phyloP scores from a whole-genome alignment of 2,329 filamentous ascomycete genomes.

The Colletotrichum plurivorum region DNA sequence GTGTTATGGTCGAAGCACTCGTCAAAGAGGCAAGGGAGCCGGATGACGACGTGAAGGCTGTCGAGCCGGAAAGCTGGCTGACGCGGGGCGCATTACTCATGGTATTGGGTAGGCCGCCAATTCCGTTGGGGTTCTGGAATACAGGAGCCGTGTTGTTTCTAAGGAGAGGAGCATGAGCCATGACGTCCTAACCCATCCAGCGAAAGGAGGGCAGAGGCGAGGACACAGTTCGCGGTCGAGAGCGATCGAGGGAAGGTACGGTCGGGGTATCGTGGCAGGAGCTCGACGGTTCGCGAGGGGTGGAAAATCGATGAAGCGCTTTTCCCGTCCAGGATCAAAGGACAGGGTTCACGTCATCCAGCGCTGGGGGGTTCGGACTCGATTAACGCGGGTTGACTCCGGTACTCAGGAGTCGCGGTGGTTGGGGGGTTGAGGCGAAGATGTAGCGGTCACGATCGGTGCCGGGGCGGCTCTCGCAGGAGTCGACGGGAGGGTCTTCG shows the following conservation, averaged over 20 bases:
- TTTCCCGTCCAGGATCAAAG: conserved; percentile 14
- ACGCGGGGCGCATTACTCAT: conserved; percentile 69
- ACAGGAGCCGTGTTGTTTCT: conserved; percentile 72
- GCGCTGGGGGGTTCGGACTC: conserved; percentile 30
- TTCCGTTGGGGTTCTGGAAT: conserved; percentile 65
- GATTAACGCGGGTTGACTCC: conserved; percentile 23
- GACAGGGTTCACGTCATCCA: conserved; percentile 36
- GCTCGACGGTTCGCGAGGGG: background rate
- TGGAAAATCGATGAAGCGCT: conserved; percentile 31
- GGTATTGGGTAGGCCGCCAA: conserved; percentile 60
- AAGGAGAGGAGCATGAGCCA: conserved; percentile 73
- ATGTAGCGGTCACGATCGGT: conserved; percentile 37
- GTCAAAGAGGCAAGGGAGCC: conserved; percentile 66
- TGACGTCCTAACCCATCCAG: conserved; percentile 63
- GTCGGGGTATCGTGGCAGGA: conserved; percentile 24
- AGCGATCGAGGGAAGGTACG: conserved; percentile 7
- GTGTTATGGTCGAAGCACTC: conserved; percentile 57
- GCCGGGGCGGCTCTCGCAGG: conserved; percentile 15
- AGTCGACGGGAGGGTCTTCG: conserved; percentile 25
- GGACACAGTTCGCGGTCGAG: conserved; percentile 9
- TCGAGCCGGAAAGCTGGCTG: conserved; percentile 75
- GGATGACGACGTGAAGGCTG: conserved; percentile 67
- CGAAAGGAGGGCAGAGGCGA: conserved; percentile 25
- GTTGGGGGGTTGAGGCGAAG: conserved; percentile 18
- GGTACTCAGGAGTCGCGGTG: conserved; percentile 11